Base-by-base conservation (phyloP, 2,329 filamentous ascomycete genomes). In the Trichoderma cornu-damae region DNA sequence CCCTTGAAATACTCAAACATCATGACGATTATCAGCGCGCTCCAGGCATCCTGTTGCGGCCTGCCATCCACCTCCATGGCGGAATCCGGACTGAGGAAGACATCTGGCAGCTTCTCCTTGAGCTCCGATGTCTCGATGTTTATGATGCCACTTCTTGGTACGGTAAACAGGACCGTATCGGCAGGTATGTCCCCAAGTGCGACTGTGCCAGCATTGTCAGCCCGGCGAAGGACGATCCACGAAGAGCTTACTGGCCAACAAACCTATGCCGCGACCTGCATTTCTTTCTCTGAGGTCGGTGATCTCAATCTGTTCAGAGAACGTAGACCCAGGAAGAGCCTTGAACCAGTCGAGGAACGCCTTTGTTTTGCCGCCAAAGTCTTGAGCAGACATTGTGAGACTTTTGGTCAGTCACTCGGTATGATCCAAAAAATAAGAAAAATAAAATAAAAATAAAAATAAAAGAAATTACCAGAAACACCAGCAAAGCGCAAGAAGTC, bases 91-190 rank as follows among this genome's bases (percentile, higher is more conserved):
- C 66, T 68, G 14, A 70, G 71, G 58, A 87, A 79, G 59, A 85
- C 70, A 44, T 77, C 70, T 0, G 83, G 79, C 20, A 86, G 77
- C 69, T 76, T 77, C 64, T 71, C 74, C 22, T 80, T 79, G 28
- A 96, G 77, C 47, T 80, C 77, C 1, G 90, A 94, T 38, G 88
- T 95, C 67, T 87, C 80, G 20, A 82, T 77, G 63, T 82, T 88
- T 67, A 96, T 82, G 61, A 96, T 85, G 49, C 81, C 76, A 46
- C 77, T 73, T 60, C 88, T 84, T 2, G 90, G 90, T 60, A 96
- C 88, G 46, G 83, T 86, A 75, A 96, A 96, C 42, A 96, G 80
- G 47, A 87, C 81, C 57, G 90, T 89, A 60, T 91, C 88, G 64
- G 88, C 80, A 16, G 78, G 73, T 54, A 96, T 89, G 61, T 90